A percentile compares a stretch with the other conserved stretches of the same genome.
phyloP scores from a whole-genome alignment of 495 filamentous ascomycete species.

The Sabuloglossum arenarium region DNA sequence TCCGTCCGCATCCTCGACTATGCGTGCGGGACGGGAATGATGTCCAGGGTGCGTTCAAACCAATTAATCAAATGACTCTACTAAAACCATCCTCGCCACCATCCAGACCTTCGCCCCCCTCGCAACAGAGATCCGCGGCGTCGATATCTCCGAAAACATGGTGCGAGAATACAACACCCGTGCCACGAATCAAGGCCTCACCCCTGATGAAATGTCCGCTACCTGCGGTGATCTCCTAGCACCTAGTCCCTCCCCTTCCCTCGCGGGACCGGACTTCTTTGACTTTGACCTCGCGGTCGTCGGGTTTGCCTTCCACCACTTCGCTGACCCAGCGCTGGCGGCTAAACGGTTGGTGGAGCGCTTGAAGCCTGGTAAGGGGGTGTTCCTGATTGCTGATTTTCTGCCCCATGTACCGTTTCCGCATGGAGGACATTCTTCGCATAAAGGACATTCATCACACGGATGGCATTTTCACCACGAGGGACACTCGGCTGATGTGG shows the following conservation, averaged over 20 bases:
- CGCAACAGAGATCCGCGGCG: slow-evolving; percentile 35
- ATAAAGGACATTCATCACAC: neutral
- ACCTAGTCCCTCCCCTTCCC: slow-evolving; percentile 16
- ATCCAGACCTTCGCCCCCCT: slow-evolving; percentile 23
- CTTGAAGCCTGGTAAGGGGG: slow-evolving; percentile 34
- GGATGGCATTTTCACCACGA: neutral
- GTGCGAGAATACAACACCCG: slow-evolving; percentile 33
- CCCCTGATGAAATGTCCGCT: slow-evolving; percentile 29
- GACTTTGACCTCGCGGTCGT: slow-evolving; percentile 44
- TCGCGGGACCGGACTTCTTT: slow-evolving; percentile 27
- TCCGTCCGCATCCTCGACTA: slow-evolving; percentile 47
- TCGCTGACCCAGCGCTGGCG: slow-evolving; percentile 36
- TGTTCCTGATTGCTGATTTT: slow-evolving; percentile 45
- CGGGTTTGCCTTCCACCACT: slow-evolving; percentile 53
- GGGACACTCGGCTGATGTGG: neutral
- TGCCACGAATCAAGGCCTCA: slow-evolving; percentile 19
- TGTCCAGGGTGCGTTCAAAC: slow-evolving; percentile 26
- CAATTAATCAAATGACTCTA: neutral
- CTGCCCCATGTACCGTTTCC: slow-evolving; percentile 14
- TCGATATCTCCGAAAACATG: slow-evolving; percentile 52
- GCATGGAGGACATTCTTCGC: neutral
- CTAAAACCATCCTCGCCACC: slow-evolving; percentile 23
- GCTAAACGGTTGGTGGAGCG: slow-evolving; percentile 33
- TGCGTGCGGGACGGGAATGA: slow-evolving; percentile 48
- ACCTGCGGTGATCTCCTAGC: slow-evolving; percentile 36